phyloP scores from a whole-genome alignment of 306 rosid genomes.

The Glycine tomentella region DNA sequence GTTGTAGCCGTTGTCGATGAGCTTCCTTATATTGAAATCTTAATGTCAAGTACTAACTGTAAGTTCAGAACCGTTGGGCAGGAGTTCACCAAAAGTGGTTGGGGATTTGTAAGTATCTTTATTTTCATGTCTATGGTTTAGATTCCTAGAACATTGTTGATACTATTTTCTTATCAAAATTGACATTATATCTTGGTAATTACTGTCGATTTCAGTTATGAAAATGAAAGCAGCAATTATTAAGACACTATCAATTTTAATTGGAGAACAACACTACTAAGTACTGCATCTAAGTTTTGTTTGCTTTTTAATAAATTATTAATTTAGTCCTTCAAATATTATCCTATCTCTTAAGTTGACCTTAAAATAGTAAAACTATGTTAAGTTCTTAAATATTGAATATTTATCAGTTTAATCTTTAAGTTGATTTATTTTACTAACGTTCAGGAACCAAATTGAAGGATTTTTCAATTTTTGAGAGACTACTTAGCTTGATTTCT shows the following conservation, averaged over 20 bases:
- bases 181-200: background rate
- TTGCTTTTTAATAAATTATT: too few relatives aligned
- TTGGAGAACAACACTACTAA: background rate
- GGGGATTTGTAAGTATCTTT: conserved; percentile 90
- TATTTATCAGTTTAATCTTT: too few relatives aligned
- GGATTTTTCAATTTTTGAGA: too few relatives aligned
- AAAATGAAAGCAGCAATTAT: background rate
- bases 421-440: too few relatives aligned
- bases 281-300: too few relatives aligned
- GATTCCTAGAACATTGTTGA: background rate
- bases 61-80: conserved; percentile 87
- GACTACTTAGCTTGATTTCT: too few relatives aligned
- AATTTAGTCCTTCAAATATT: too few relatives aligned
- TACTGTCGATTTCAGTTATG: background rate
- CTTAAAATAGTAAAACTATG: too few relatives aligned
- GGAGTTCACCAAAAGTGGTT: conserved; percentile 92
- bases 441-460: too few relatives aligned
- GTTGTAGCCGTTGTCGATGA: conserved; percentile 93
- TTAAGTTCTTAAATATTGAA: too few relatives aligned
- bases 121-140: conserved; percentile 31
- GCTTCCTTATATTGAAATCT: conserved; percentile 87
- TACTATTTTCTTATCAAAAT: background rate
- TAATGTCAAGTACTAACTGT: conserved; percentile 71
- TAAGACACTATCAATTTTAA: background rate
- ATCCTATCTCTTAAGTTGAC: too few relatives aligned